phyloP scores from a whole-genome alignment of 768 basidiomycete species.

The Podaxis mareebaensis region DNA sequence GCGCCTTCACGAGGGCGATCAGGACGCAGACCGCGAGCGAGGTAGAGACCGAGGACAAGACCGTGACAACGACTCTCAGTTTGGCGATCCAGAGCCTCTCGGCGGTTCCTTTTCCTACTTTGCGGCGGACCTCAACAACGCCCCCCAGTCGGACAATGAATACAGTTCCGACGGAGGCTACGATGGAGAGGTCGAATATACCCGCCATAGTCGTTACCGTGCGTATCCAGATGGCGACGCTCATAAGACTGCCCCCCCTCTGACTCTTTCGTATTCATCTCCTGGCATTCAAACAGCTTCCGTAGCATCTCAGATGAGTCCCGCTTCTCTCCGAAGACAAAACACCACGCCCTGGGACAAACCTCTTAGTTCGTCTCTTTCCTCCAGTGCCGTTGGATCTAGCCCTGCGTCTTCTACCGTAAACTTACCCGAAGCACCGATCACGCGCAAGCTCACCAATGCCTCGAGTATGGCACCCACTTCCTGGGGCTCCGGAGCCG shows the following conservation, averaged over 20 bases:
- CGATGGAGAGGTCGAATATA: constrained; percentile 71
- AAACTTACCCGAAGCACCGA: constrained; percentile 61
- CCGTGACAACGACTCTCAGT: constrained; percentile 58
- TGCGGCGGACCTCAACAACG: constrained; percentile 54
- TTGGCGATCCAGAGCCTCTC: constrained; percentile 54
- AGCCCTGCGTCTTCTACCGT: constrained; percentile 63
- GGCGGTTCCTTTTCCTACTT: constrained; percentile 65
- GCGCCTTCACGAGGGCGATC: constrained; percentile 75
- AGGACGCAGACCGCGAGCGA: constrained; percentile 63
- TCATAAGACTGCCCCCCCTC: constrained; percentile 34
- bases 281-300: constrained; percentile 65
- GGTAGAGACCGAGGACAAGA: constrained; percentile 53
- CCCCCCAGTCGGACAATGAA: constrained; percentile 60
- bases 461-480: constrained; percentile 42
- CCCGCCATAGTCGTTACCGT: constrained; percentile 74
- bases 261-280: constrained; percentile 56
- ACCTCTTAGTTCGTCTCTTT: constrained; percentile 53
- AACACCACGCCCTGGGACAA: constrained; percentile 68
- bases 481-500: constrained; percentile 55
- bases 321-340: constrained; percentile 68
- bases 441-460: constrained; percentile 64
- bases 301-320: constrained; percentile 63
- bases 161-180: constrained; percentile 82
- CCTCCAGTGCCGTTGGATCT: constrained; percentile 54
- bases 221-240: constrained; percentile 54